A percentile compares a stretch with the other conserved stretches of the same genome.
phyloP scores from a whole-genome alignment of 75 land plant species.

The Picea sitchensis region DNA sequence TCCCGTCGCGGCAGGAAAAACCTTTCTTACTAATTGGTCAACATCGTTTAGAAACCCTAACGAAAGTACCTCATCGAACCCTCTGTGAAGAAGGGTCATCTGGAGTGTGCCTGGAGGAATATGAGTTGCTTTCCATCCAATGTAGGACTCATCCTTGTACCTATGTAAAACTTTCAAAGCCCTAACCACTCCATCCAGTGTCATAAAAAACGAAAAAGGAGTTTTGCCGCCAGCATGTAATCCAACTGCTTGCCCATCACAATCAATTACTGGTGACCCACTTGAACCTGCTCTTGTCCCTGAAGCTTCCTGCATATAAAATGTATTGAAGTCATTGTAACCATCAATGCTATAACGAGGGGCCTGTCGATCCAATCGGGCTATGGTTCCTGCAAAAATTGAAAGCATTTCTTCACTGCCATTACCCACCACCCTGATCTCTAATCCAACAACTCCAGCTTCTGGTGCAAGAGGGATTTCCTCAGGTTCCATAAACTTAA shows the following conservation, averaged over 20 bases:
- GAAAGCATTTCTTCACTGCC: conserved; percentile 62
- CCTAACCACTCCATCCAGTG: conserved; percentile 85
- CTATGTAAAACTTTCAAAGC: conserved; percentile 52
- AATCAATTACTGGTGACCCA: conserved; percentile 95
- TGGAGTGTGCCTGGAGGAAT: conserved; percentile 94
- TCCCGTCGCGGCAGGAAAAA: conserved; percentile 69
- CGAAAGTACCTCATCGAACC: conserved; percentile 84
- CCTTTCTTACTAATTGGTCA: conserved; percentile 71
- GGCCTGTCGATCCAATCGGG: conserved; percentile 89
- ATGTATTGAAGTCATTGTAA: conserved; percentile 93
- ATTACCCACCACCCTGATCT: conserved; percentile 45
- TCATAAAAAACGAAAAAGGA: conserved; percentile 73
- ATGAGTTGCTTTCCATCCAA: conserved; percentile 44
- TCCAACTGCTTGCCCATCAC: conserved; percentile 87
- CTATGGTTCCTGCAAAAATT: conserved; percentile 91
- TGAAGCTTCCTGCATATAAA: conserved; percentile 94
- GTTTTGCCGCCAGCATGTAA: conserved; percentile 90
- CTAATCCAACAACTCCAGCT: conserved; percentile 39
- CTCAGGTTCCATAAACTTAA: conserved; percentile 34
- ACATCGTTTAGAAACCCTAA: conserved; percentile 70
- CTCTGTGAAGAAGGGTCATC: conserved; percentile 83
- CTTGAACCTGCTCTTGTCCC: conserved; percentile 97
- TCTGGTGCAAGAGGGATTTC: conserved; percentile 41
- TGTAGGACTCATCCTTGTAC: conserved; percentile 26
- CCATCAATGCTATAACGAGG: conserved; percentile 88